Conservation (phyloP, 2,329 filamentous ascomycete species). For the Aspergillus hiratsukae region DNA sequence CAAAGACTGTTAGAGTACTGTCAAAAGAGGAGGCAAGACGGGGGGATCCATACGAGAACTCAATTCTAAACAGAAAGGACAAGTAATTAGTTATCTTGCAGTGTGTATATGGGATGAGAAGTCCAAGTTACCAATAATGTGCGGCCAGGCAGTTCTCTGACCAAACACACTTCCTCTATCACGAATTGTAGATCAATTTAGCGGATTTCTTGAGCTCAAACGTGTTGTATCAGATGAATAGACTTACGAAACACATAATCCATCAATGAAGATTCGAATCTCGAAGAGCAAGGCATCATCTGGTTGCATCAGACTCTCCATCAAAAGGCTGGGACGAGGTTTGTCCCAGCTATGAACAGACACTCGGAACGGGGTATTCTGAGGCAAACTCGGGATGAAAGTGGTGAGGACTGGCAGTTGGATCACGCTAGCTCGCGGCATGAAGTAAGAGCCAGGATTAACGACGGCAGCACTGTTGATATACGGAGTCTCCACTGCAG, state of each 20-base stretch:
- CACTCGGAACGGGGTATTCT: constrained; percentile 60
- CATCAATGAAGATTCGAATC: constrained; percentile 65
- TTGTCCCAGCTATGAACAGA: constrained; percentile 71
- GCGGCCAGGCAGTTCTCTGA: constrained; percentile 50
- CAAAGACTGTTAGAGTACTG: constrained; percentile 5
- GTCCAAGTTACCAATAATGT: constrained; percentile 45
- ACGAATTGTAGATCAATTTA: not conserved
- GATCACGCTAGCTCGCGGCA: constrained; percentile 23
- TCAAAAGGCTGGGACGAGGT: constrained; percentile 56
- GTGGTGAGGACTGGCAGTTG: constrained; percentile 64
- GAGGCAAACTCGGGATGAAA: constrained; percentile 63
- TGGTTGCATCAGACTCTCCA: constrained; percentile 53
- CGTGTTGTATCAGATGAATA: not conserved
- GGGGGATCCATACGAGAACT: constrained; percentile 29
- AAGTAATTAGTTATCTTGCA: not conserved
- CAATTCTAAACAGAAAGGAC: constrained; percentile 23
- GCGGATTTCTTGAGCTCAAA: not conserved
- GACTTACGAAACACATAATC: constrained; percentile 57
- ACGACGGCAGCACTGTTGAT: constrained; percentile 43
- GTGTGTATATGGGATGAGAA: not conserved
- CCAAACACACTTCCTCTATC: constrained; percentile 53
- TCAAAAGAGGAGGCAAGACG: constrained; percentile 38
- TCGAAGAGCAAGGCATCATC: constrained; percentile 59
- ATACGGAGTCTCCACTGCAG: constrained; percentile 48
- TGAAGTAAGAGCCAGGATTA: constrained; percentile 20